A percentile compares a stretch with the other conserved stretches of the same genome.
phyloP scores from a whole-genome alignment of 2,329 filamentous ascomycete genomes.

The Mollisia scopiformis region DNA sequence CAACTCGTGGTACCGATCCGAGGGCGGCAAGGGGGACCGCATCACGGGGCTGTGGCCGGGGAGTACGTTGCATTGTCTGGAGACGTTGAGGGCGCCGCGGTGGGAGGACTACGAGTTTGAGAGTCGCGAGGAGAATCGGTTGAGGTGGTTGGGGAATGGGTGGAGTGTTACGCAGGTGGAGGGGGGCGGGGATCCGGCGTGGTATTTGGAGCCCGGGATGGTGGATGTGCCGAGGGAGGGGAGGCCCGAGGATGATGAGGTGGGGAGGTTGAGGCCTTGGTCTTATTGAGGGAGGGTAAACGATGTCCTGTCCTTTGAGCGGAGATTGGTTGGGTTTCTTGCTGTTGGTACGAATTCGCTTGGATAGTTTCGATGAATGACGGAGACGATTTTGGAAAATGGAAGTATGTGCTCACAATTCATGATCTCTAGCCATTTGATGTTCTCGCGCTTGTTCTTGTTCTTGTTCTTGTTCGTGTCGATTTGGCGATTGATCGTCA shows the following conservation, averaged over 20 bases:
- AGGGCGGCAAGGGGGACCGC: slow-evolving; percentile 43
- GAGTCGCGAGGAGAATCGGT: slow-evolving; percentile 41
- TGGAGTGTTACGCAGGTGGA: slow-evolving; percentile 45
- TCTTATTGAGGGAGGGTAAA: slow-evolving; percentile 35
- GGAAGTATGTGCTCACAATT: no score
- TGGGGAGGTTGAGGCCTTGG: slow-evolving; percentile 41
- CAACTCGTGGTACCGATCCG: slow-evolving; percentile 30
- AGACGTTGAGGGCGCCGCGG: slow-evolving; percentile 51
- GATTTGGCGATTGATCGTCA: no score
- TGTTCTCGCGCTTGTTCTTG: no score
- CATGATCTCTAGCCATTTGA: no score
- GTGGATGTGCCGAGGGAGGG: slow-evolving; percentile 41
- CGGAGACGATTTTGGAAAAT: no score
- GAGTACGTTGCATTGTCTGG: slow-evolving; percentile 43
- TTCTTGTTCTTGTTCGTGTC: no score
- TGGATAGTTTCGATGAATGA: no score
- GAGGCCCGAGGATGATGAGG: slow-evolving; percentile 42
- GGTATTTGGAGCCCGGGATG: slow-evolving; percentile 44
- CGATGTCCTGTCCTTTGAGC: neutral
- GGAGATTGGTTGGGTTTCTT: no score
- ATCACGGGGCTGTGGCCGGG: slow-evolving; percentile 46
- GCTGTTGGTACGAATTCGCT: no score
- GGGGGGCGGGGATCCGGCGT: slow-evolving; percentile 42
- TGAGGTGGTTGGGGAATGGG: slow-evolving; percentile 47
- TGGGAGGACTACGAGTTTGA: slow-evolving; percentile 54